Percentiles rank a stretch among this genome's conserved stretches.
Evolutionary conservation across 202 grass and related monocot genomes (phyloP).

Genomic region (Bolboschoenoplectus hybrid): DNA sequence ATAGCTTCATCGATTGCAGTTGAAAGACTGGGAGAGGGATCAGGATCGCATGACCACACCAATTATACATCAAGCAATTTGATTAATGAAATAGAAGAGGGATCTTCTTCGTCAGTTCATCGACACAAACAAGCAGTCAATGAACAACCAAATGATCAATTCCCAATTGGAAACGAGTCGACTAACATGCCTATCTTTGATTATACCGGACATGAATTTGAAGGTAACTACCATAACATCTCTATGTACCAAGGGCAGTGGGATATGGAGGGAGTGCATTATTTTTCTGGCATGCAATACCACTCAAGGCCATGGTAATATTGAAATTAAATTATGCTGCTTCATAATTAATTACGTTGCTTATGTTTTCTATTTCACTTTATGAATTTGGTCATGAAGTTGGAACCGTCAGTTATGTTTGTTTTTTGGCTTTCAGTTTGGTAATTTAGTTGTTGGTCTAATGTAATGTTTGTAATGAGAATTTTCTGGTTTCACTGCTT

Average conservation of each 20-base stretch:
- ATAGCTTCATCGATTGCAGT: slow-evolving; percentile 57
- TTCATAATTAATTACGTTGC: slow-evolving; percentile 6
- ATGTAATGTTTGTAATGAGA: slow-evolving; percentile 18
- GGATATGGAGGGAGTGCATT: slow-evolving; percentile 65
- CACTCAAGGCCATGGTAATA: slow-evolving; percentile 51
- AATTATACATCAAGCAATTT: slow-evolving; percentile 47
- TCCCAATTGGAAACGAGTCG: slow-evolving; percentile 38
- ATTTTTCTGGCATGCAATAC: slow-evolving; percentile 50
- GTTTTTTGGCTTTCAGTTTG: not conserved
- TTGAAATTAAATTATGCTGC: slow-evolving; percentile 30
- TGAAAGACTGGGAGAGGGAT: slow-evolving; percentile 35
- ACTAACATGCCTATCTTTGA: slow-evolving; percentile 33
- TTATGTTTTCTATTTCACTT: slow-evolving; percentile 28
- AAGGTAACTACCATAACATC: slow-evolving; percentile 41
- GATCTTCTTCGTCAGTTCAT: slow-evolving; percentile 50
- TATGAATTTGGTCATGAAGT: slow-evolving; percentile 28
- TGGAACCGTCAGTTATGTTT: slow-evolving; percentile 11
- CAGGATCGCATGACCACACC: slow-evolving; percentile 42
- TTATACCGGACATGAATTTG: slow-evolving; percentile 48
- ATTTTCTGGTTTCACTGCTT: slow-evolving; percentile 25
- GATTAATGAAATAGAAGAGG: slow-evolving; percentile 55
- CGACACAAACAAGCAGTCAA: slow-evolving; percentile 23
- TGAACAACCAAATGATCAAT: slow-evolving; percentile 46
- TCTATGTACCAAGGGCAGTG: slow-evolving; percentile 61
- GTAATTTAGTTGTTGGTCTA: slow-evolving; percentile 29